phyloP scores from a whole-genome alignment of 192 early-diverging fungal species.

The Podila clonocystis region DNA sequence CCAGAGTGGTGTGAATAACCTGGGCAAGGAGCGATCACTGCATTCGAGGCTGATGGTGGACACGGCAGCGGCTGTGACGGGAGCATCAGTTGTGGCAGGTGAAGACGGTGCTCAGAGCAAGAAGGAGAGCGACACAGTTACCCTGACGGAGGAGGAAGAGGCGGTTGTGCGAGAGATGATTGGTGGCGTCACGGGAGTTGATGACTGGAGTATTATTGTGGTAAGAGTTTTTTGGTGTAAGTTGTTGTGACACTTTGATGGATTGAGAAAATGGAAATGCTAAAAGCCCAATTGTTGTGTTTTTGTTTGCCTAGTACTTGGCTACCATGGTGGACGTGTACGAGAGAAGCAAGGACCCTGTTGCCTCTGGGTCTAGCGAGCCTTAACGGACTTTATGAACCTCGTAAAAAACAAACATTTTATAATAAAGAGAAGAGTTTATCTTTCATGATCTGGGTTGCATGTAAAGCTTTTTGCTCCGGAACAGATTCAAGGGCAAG shows the following conservation, averaged over 20 bases:
- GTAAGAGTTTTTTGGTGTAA: constrained; percentile 9
- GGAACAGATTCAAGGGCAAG: constrained; percentile 31
- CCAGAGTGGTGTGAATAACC: not conserved
- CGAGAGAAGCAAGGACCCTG: constrained; percentile 28
- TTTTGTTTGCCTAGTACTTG: constrained; percentile 21
- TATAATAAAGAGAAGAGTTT: no score
- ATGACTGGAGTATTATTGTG: constrained; percentile 46
- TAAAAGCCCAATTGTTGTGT: not conserved
- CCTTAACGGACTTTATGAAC: not conserved
- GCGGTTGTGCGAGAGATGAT: constrained; percentile 28
- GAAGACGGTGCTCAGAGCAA: not conserved
- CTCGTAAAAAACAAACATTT: no score
- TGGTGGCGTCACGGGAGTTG: constrained; percentile 28
- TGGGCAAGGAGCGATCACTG: not conserved
- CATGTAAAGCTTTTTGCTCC: constrained; percentile 44
- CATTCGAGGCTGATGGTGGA: not conserved
- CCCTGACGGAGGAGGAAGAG: constrained; percentile 42
- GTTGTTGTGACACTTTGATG: not conserved
- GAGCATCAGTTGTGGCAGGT: not conserved
- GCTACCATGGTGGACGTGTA: constrained; percentile 45
- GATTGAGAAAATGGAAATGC: not conserved
- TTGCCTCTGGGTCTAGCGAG: not conserved
- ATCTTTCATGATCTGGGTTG: constrained; percentile 26
- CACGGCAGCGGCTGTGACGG: not conserved
- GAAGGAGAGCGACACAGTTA: constrained; percentile 13